phyloP scores from a whole-genome alignment of 805 yeast genomes.

The Hanseniaspora pseudoguilliermondii region DNA sequence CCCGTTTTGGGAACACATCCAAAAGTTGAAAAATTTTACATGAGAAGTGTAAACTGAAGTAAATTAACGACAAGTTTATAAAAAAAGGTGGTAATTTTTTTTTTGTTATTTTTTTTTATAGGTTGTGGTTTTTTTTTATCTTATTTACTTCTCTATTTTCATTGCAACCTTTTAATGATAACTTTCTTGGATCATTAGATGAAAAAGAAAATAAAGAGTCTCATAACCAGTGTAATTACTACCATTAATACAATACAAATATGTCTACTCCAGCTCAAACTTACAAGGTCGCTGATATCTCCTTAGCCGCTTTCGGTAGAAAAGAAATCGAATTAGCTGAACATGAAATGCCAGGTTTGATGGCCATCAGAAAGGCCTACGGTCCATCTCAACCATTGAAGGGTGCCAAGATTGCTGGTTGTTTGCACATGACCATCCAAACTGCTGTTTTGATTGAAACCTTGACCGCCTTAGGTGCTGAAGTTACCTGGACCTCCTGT shows the following conservation, averaged over 20 bases:
- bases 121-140: too few species aligned
- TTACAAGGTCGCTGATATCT: slow-evolving; percentile 94
- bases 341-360: slow-evolving; percentile 98
- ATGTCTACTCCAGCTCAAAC: slow-evolving; percentile 55
- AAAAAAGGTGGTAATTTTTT: too few species aligned
- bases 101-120: too few species aligned
- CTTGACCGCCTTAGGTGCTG: slow-evolving; percentile 93
- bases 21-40: too few species aligned
- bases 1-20: too few species aligned
- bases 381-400: slow-evolving; percentile 86
- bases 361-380: slow-evolving; percentile 90
- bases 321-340: slow-evolving; percentile 97
- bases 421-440: slow-evolving; percentile 98
- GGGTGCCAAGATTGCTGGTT: slow-evolving; percentile 98
- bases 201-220: too few species aligned
- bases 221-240: background rate
- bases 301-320: slow-evolving; percentile 98
- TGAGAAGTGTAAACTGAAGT: too few species aligned
- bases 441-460: slow-evolving; percentile 98
- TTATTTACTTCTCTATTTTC: too few species aligned
- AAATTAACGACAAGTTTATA: too few species aligned
- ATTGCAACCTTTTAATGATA: too few species aligned
- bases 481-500: slow-evolving; percentile 98
- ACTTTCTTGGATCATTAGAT: too few species aligned
- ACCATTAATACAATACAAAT: background rate